Percentiles rank a stretch among this genome's conserved stretches.
These are phyloP conservation scores for Oryza meridionalis DNA, from an alignment of 176 grass and related monocot genomes.

Conservation along the genomic window DNA sequence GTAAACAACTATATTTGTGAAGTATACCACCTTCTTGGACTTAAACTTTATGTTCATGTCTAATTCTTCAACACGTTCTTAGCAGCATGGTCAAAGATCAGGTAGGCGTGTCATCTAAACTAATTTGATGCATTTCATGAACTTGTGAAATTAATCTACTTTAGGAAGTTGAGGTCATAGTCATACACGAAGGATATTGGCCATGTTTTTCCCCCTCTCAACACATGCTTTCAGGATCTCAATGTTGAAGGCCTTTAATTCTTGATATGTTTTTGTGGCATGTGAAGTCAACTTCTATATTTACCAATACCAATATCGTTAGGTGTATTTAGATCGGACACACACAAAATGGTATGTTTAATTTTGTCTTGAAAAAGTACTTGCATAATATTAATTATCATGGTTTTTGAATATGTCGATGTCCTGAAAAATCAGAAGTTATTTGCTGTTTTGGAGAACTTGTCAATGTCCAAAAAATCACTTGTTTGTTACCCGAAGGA, in stretches of 20 bases:
- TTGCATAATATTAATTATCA: background rate
- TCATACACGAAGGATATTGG: background rate
- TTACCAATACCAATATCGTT: background rate
- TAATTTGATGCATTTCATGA: slow-evolving; percentile 2
- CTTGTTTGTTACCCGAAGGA: background rate
- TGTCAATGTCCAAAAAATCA: background rate
- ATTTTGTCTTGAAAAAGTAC: background rate
- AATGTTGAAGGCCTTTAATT: background rate
- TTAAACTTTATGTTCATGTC: background rate
- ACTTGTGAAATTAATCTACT: background rate
- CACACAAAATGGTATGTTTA: background rate
- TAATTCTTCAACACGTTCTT: background rate
- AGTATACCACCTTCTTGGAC: slow-evolving; percentile 6
- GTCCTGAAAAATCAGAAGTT: too few relatives aligned
- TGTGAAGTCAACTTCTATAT: background rate
- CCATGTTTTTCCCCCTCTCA: background rate
- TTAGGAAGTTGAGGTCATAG: slow-evolving; percentile 9
- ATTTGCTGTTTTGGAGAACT: background rate
- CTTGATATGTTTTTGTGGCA: background rate
- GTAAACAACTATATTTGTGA: slow-evolving; percentile 35
- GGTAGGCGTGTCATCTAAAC: slow-evolving; percentile 10
- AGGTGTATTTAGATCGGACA: background rate
- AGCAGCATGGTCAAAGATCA: background rate
- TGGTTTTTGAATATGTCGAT: too few relatives aligned
- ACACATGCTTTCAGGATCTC: slow-evolving; percentile 16